Evolutionary conservation across 2,329 filamentous ascomycete genomes (phyloP).

Genomic region (Venturia carpophila): DNA sequence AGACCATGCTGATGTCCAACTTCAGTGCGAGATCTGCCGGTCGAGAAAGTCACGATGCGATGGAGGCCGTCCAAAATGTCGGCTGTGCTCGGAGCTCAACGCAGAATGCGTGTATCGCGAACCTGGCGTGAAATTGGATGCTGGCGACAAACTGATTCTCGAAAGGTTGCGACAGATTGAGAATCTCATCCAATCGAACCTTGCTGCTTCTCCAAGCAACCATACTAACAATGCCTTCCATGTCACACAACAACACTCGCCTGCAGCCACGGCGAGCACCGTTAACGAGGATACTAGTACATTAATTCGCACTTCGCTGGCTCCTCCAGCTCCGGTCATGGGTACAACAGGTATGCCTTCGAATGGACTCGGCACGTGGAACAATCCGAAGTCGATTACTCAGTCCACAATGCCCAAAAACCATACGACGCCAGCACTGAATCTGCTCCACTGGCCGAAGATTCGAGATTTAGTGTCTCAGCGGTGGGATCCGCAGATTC

Average conservation of each 20-base stretch:
- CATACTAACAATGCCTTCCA: not conserved
- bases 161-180: constrained; percentile 73
- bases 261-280: constrained; percentile 37
- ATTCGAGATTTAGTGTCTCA: constrained; percentile 70
- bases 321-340: constrained; percentile 28
- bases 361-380: constrained; percentile 64
- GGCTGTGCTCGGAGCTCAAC: constrained; percentile 72
- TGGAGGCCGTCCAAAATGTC: constrained; percentile 73
- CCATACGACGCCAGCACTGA: constrained; percentile 71
- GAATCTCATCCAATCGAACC: constrained; percentile 61
- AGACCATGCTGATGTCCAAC: constrained; percentile 20
- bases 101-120: constrained; percentile 80
- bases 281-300: constrained; percentile 37
- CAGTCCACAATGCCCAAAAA: constrained; percentile 82
- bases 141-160: constrained; percentile 76
- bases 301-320: constrained; percentile 23
- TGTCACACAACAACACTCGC: constrained; percentile 27
- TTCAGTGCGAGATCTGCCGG: constrained; percentile 72
- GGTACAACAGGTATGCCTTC: constrained; percentile 32
- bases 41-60: constrained; percentile 74
- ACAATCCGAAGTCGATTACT: constrained; percentile 48
- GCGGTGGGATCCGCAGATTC: constrained; percentile 72
- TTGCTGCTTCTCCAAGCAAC: constrained; percentile 1
- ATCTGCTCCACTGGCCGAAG: constrained; percentile 72
- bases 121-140: constrained; percentile 78